phyloP scores from a whole-genome alignment of 768 basidiomycete genomes.

The Favolaschia claudopus region DNA sequence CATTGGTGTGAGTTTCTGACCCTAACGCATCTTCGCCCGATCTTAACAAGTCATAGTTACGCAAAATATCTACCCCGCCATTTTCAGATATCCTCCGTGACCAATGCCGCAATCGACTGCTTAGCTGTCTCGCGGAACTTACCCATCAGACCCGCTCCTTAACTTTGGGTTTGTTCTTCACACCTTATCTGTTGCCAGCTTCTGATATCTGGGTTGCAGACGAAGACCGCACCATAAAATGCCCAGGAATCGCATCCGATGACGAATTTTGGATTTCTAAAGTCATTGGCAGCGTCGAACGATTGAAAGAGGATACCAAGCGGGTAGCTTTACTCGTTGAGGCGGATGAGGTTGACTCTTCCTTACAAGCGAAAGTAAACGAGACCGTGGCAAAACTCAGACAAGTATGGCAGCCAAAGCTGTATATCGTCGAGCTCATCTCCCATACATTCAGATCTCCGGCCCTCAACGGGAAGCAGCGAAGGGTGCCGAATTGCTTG shows the following conservation, averaged over 20 bases:
- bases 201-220: conserved; percentile 19
- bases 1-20: conserved; percentile 56
- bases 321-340: conserved; percentile 64
- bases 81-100: conserved; percentile 78
- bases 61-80: conserved; percentile 64
- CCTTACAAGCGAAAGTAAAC: conserved; percentile 53
- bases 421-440: no score
- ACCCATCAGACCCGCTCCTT: conserved; percentile 60
- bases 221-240: conserved; percentile 61
- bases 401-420: conserved; percentile 43
- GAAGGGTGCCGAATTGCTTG: conserved; percentile 73
- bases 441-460: conserved; percentile 39
- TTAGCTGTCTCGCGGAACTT: conserved; percentile 78
- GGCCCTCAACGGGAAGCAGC: conserved; percentile 59
- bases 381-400: conserved; percentile 50
- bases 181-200: not conserved
- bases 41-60: conserved; percentile 55
- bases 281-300: conserved; percentile 61
- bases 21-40: not conserved
- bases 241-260: conserved; percentile 68
- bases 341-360: conserved; percentile 61
- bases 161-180: conserved; percentile 56
- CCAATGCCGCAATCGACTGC: conserved; percentile 72
- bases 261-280: conserved; percentile 84
- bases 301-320: conserved; percentile 71